phyloP scores from a whole-genome alignment of 176 grass and related monocot species.

The Triticum timopheevii region DNA sequence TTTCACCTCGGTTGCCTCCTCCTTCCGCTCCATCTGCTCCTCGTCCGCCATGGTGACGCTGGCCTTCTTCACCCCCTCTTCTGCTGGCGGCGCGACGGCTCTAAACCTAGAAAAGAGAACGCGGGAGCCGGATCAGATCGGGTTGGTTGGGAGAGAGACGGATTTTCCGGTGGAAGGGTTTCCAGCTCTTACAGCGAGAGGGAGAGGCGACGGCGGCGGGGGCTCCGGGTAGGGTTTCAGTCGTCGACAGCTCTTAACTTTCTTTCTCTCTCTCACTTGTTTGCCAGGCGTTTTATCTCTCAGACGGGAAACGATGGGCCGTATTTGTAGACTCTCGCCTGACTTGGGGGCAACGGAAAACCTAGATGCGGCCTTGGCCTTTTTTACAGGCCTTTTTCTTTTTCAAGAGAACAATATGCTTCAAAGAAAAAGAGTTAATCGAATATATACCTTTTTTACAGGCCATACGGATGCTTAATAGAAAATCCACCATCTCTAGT shows the following conservation, averaged over 20 bases:
- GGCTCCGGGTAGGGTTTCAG: slow-evolving; percentile 19
- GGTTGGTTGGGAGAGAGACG: not conserved
- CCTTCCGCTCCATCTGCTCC: slow-evolving; percentile 47
- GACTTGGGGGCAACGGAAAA: not conserved
- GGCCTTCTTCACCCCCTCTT: not conserved
- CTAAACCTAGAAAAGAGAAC: slow-evolving; percentile 26
- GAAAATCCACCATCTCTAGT: too few relatives aligned
- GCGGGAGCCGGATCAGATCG: not conserved
- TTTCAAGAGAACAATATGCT: not conserved
- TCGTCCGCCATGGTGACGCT: slow-evolving; percentile 53
- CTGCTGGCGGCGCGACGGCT: slow-evolving; percentile 12
- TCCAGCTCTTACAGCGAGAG: slow-evolving; percentile 2
- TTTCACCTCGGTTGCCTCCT: slow-evolving; percentile 55
- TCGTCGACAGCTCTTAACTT: slow-evolving; percentile 8
- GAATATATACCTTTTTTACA: too few relatives aligned
- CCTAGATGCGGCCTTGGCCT: not conserved
- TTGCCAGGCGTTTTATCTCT: not conserved
- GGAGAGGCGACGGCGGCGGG: slow-evolving; percentile 23
- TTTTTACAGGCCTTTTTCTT: not conserved
- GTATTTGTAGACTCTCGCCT: not conserved
- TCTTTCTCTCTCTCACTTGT: not conserved
- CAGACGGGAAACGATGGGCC: not conserved
- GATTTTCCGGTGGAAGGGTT: not conserved
- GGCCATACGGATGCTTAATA: too few relatives aligned
- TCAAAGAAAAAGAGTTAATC: too few relatives aligned